These are phyloP conservation scores for Furcasterigmium sp. DNA, from an alignment of 2,329 filamentous ascomycete species.

Conservation along the genomic window DNA sequence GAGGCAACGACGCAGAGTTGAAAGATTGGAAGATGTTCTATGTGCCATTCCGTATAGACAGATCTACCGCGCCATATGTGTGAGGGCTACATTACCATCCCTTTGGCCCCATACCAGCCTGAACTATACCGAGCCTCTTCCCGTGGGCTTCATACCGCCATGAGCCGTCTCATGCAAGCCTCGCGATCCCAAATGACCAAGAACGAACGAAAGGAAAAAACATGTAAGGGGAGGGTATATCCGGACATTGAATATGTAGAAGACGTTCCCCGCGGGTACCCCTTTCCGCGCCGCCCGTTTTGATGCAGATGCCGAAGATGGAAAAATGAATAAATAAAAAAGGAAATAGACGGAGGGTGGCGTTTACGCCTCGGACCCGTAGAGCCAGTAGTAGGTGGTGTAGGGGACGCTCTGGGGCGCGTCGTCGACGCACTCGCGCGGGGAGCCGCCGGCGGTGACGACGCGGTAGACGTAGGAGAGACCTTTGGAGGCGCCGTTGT, in stretches of 20 bases:
- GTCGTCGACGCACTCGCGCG: constrained; percentile 36
- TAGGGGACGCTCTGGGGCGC: constrained; percentile 48
- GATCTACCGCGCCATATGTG: not conserved
- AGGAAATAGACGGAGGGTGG: not conserved
- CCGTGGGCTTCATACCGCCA: too few species aligned
- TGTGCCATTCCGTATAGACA: not conserved
- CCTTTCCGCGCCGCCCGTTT: not conserved
- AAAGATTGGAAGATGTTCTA: too few species aligned
- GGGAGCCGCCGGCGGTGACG: constrained; percentile 44
- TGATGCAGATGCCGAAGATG: not conserved
- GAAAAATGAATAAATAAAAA: not conserved
- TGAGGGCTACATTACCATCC: not conserved
- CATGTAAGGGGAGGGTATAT: constrained; percentile 8
- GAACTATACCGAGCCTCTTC: too few species aligned
- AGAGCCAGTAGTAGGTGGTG: constrained; percentile 56
- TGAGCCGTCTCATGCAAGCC: not conserved
- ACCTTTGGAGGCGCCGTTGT: constrained; percentile 31
- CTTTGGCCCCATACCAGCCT: not conserved
- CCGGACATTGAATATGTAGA: constrained; percentile 1
- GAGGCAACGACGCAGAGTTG: too few species aligned
- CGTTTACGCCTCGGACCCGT: constrained; percentile 21
- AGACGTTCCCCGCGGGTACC: not conserved
- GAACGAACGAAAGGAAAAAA: not conserved
- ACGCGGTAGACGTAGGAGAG: constrained; percentile 47
- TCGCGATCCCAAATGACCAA: not conserved